A percentile compares a stretch with the other conserved stretches of the same genome.
phyloP scores from a whole-genome alignment of 768 basidiomycete genomes.

The Amanita thiersii region DNA sequence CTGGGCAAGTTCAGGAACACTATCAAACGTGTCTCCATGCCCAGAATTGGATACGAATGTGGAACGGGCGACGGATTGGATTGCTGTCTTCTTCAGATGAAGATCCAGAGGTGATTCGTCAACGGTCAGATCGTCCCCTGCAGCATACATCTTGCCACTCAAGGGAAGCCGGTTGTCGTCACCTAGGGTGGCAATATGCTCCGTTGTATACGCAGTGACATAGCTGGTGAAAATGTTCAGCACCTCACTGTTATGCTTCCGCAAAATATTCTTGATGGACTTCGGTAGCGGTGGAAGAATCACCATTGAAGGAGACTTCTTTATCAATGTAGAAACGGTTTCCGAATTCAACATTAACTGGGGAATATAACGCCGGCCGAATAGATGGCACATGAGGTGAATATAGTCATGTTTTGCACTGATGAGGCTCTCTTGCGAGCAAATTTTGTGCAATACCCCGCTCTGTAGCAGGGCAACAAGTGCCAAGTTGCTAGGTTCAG shows the following conservation, averaged over 20 bases:
- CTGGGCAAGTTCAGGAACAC: conserved; percentile 40
- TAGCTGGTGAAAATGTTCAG: conserved; percentile 49
- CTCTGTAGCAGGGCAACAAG: conserved; percentile 47
- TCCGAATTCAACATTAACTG: conserved; percentile 29
- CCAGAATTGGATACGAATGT: conserved; percentile 64
- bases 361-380: conserved; percentile 51
- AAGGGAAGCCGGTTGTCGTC: conserved; percentile 41
- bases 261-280: conserved; percentile 31
- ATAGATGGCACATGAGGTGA: conserved; percentile 54
- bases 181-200: conserved; percentile 28
- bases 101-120: conserved; percentile 20
- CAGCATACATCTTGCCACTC: conserved; percentile 23
- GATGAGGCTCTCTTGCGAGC: conserved; percentile 27
- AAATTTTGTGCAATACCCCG: conserved; percentile 53
- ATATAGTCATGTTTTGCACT: conserved; percentile 43
- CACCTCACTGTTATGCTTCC: conserved; percentile 39
- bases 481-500: conserved; percentile 66
- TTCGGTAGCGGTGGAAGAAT: conserved; percentile 42
- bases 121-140: not conserved
- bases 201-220: conserved; percentile 38
- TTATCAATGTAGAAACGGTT: conserved; percentile 24
- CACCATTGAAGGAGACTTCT: conserved; percentile 47
- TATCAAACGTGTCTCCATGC: conserved; percentile 45
- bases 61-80: conserved; percentile 40
- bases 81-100: conserved; percentile 29